A percentile compares a stretch with the other conserved stretches of the same genome.
phyloP scores from a whole-genome alignment of 1,284 basidiomycete species.

The Ustilago esculenta region DNA sequence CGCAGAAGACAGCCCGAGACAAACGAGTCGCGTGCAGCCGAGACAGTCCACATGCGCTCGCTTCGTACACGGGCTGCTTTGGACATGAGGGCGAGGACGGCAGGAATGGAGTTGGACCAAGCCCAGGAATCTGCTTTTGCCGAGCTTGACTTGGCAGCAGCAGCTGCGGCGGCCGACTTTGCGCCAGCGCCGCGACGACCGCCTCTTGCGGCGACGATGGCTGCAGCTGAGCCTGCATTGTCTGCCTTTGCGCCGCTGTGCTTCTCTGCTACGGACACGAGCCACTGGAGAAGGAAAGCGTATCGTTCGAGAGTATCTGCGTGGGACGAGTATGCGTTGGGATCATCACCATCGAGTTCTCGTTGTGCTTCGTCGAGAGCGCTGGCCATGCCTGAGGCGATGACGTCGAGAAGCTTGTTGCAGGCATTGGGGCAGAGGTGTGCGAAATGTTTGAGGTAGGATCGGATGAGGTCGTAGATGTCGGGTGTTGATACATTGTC shows the following conservation, averaged over 20 bases:
- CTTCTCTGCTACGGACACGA: slow-evolving; percentile 59
- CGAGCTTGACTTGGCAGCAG: slow-evolving; percentile 31
- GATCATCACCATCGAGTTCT: slow-evolving; percentile 46
- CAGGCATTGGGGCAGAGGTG: slow-evolving; percentile 44
- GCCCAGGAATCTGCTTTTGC: slow-evolving; percentile 51
- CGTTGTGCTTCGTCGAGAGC: slow-evolving; percentile 54
- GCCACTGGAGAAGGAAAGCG: slow-evolving; percentile 64
- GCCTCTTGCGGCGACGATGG: slow-evolving; percentile 28
- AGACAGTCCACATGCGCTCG: slow-evolving; percentile 59
- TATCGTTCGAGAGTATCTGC: slow-evolving; percentile 58
- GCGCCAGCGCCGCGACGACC: slow-evolving; percentile 33
- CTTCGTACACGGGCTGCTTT: slow-evolving; percentile 53
- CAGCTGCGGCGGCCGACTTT: slow-evolving; percentile 34
- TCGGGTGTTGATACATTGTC: slow-evolving; percentile 45
- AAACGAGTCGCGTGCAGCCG: slow-evolving; percentile 60
- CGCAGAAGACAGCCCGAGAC: slow-evolving; percentile 63
- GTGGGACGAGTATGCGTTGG: slow-evolving; percentile 48
- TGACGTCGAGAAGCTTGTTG: slow-evolving; percentile 59
- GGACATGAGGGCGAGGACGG: slow-evolving; percentile 54
- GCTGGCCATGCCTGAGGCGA: slow-evolving; percentile 51
- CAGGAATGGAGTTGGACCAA: slow-evolving; percentile 57
- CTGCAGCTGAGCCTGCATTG: slow-evolving; percentile 17
- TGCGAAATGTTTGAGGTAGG: slow-evolving; percentile 59
- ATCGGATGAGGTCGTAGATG: slow-evolving; percentile 53
- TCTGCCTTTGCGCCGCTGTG: slow-evolving; percentile 40